These are phyloP conservation scores for Candida vaughaniae DNA, from an alignment of 805 yeast species.

Conservation along the genomic window DNA sequence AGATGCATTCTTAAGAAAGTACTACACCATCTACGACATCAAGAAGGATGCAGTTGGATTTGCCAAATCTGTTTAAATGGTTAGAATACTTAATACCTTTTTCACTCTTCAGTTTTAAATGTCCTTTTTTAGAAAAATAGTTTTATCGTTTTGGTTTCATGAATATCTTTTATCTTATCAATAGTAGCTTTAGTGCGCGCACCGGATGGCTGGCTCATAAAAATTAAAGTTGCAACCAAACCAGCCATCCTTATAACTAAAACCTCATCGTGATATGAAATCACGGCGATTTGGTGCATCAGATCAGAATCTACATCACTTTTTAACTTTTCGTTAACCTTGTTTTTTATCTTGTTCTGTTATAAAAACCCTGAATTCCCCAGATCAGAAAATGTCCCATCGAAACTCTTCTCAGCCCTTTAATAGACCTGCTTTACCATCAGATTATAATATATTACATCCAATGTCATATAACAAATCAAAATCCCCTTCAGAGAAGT, in stretches of 20 bases:
- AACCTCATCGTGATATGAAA: conserved; percentile 1
- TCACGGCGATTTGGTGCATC: not conserved
- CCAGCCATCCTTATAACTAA: conserved; percentile 1
- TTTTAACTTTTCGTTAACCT: not conserved
- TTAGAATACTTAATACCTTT: not conserved
- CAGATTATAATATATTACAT: conserved; percentile 1
- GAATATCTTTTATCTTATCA: no score
- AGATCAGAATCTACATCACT: not conserved
- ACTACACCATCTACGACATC: conserved; percentile 90
- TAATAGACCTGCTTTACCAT: conserved; percentile 6
- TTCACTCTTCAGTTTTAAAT: not conserved
- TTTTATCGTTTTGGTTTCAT: conserved; percentile 2
- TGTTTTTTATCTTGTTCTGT: not conserved
- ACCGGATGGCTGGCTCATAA: conserved; percentile 3
- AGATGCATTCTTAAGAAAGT: conserved; percentile 94
- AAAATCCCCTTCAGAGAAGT: conserved; percentile 6
- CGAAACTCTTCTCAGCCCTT: not conserved
- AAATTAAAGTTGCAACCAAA: conserved; percentile 3
- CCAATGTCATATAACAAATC: conserved; percentile 4
- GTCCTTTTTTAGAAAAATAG: no score
- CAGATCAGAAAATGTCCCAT: not conserved
- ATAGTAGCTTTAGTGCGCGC: no score
- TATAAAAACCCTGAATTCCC: not conserved
- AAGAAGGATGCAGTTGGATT: conserved; percentile 92
- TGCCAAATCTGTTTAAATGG: conserved; percentile 55